Conservation (phyloP, 2,329 filamentous ascomycete genomes). For the Apiospora rasikravindrae region DNA sequence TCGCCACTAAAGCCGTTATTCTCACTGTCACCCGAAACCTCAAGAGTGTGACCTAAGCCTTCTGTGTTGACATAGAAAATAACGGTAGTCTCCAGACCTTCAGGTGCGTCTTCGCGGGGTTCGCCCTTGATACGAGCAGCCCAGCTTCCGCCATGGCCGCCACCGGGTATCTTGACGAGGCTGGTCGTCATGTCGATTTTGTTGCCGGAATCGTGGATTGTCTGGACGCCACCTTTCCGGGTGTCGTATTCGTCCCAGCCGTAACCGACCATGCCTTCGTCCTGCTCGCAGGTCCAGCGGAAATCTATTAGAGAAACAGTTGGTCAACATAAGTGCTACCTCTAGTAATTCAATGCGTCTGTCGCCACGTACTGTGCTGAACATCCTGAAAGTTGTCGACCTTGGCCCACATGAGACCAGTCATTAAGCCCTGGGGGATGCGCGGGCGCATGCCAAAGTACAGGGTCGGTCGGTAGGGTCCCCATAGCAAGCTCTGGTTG, state of each 20-base stretch:
- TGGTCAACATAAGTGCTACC: slow-evolving; percentile 20
- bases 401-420: slow-evolving; percentile 87
- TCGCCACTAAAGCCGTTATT: slow-evolving; percentile 57
- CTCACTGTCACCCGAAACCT: slow-evolving; percentile 59
- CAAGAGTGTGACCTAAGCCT: slow-evolving; percentile 68
- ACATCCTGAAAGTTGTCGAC: slow-evolving; percentile 79
- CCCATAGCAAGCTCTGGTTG: slow-evolving; percentile 93
- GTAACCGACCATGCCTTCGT: slow-evolving; percentile 92
- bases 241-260: slow-evolving; percentile 98
- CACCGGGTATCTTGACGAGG: slow-evolving; percentile 91
- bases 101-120: slow-evolving; percentile 70
- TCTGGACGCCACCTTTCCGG: slow-evolving; percentile 83
- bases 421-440: slow-evolving; percentile 73
- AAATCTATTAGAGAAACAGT: slow-evolving; percentile 61
- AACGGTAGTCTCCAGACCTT: slow-evolving; percentile 74
- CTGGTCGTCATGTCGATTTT: slow-evolving; percentile 88
- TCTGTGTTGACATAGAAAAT: slow-evolving; percentile 86
- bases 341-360: background rate
- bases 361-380: slow-evolving; percentile 68
- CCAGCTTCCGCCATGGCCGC: slow-evolving; percentile 88
- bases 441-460: slow-evolving; percentile 91
- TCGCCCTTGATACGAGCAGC: slow-evolving; percentile 84
- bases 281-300: slow-evolving; percentile 94
- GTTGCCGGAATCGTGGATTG: slow-evolving; percentile 89
- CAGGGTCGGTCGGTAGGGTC: slow-evolving; percentile 89